A percentile compares a stretch with the other conserved stretches of the same genome.
Evolutionary conservation across 257 asterid genomes (phyloP).

Genomic region (Solanum gracilifrons): DNA sequence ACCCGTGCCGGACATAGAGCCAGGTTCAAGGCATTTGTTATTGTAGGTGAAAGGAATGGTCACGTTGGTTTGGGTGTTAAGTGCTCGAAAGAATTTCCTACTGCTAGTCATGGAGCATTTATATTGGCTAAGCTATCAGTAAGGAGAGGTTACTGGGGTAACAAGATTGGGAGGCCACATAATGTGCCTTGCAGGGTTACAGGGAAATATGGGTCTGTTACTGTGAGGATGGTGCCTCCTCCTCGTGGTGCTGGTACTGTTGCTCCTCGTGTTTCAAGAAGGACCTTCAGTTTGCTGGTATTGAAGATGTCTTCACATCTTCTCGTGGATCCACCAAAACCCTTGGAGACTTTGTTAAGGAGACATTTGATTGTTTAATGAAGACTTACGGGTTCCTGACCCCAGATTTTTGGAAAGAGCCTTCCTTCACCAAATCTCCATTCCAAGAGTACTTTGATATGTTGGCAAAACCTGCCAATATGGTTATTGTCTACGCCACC

Average conservation of each 20-base stretch:
- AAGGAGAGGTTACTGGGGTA: conserved; percentile 80
- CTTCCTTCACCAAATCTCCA: neutral
- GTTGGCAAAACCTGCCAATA: neutral
- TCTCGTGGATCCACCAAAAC: conserved; percentile 90
- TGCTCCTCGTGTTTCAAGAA: conserved; percentile 83
- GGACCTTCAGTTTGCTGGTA: conserved; percentile 82
- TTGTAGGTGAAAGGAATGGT: conserved; percentile 64
- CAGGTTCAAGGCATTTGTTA: conserved; percentile 74
- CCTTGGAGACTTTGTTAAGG: conserved; percentile 80
- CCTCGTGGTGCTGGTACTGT: conserved; percentile 79
- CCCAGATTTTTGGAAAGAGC: conserved; percentile 50
- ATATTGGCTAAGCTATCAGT: conserved; percentile 67
- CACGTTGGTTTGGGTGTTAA: conserved; percentile 83
- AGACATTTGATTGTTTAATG: conserved; percentile 37
- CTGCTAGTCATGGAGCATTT: conserved; percentile 69
- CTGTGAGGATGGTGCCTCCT: conserved; percentile 81
- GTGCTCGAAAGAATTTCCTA: conserved; percentile 82
- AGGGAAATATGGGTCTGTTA: conserved; percentile 70
- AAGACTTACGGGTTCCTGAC: conserved; percentile 74
- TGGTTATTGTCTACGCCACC: neutral
- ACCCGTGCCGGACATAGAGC: conserved; percentile 80
- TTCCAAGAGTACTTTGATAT: neutral
- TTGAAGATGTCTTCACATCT: conserved; percentile 71
- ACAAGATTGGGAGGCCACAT: conserved; percentile 75
- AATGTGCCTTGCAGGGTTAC: conserved; percentile 83